Percentiles rank a stretch among this genome's conserved stretches.
Conservation (phyloP, 2,329 filamentous ascomycete genomes). For the Thielaviopsis euricoi region DNA sequence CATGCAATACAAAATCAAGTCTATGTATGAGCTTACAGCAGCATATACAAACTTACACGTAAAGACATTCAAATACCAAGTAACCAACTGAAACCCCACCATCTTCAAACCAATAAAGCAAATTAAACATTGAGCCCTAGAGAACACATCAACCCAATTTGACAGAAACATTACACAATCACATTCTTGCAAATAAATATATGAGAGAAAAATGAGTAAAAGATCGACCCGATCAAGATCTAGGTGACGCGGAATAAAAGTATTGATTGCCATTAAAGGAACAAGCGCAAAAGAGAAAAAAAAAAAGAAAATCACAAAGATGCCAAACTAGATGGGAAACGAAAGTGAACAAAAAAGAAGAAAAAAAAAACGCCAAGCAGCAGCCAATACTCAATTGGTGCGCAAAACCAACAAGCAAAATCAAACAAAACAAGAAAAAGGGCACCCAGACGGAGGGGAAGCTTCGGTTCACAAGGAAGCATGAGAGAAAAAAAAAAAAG, state of each 20-base stretch:
- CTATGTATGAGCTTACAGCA: neutral
- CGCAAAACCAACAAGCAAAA: neutral
- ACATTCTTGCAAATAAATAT: neutral
- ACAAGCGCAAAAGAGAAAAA: neutral
- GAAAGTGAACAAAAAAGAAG: neutral
- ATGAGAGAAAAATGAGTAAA: neutral
- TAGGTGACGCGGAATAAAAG: neutral
- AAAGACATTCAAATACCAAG: too few relatives aligned
- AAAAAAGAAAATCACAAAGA: slow-evolving; percentile 1
- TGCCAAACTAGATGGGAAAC: neutral
- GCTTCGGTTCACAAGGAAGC: neutral
- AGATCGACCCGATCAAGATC: neutral
- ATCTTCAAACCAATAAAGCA: too few relatives aligned
- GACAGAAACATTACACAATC: neutral
- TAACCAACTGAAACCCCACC: too few relatives aligned
- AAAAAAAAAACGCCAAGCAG: neutral
- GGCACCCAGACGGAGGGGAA: neutral
- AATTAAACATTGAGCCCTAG: too few relatives aligned
- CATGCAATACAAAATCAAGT: neutral
- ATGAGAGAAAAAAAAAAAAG: neutral
- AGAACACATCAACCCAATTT: too few relatives aligned
- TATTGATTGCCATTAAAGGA: neutral
- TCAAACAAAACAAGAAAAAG: neutral
- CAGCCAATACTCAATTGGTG: neutral
- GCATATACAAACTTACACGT: too few relatives aligned